Conservation (phyloP, 371 early-diverging fungal genomes). For the Apophysomyces ossiformis region DNA sequence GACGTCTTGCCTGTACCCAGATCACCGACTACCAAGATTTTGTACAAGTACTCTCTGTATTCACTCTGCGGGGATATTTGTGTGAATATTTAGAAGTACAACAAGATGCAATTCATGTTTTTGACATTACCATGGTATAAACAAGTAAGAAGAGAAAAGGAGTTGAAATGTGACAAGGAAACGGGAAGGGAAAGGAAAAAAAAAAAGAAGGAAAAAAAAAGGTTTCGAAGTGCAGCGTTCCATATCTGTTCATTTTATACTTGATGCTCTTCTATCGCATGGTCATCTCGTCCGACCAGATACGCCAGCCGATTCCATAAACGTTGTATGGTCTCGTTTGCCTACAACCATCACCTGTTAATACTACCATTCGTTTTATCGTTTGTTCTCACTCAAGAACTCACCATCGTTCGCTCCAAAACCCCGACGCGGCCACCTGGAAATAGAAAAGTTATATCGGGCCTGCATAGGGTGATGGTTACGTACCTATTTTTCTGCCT, state of each 20-base stretch:
- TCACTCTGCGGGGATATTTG: constrained; percentile 24
- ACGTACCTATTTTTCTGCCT: constrained; percentile 36
- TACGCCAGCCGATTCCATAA: constrained; percentile 43
- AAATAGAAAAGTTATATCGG: background rate
- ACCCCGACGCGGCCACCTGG: constrained; percentile 33
- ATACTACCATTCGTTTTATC: background rate
- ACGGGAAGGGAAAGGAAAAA: background rate
- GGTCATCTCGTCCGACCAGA: constrained; percentile 24
- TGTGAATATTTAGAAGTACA: background rate
- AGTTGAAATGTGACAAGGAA: constrained; percentile 6
- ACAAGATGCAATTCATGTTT: background rate
- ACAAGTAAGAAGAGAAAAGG: background rate
- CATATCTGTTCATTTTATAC: constrained; percentile 14
- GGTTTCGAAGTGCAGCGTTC: constrained; percentile 8
- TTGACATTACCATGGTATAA: constrained; percentile 6
- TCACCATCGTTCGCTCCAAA: constrained; percentile 36
- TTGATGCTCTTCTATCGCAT: constrained; percentile 19
- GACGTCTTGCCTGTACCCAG: constrained; percentile 81
- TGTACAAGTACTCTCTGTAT: constrained; percentile 61
- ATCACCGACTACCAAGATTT: constrained; percentile 82
- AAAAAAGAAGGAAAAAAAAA: background rate
- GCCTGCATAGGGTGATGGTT: background rate
- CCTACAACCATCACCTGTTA: constrained; percentile 23
- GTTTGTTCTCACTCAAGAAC: background rate
- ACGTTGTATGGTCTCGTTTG: constrained; percentile 44